Base-by-base conservation (phyloP, 768 basidiomycete genomes). In the Naganishia kalamii region DNA sequence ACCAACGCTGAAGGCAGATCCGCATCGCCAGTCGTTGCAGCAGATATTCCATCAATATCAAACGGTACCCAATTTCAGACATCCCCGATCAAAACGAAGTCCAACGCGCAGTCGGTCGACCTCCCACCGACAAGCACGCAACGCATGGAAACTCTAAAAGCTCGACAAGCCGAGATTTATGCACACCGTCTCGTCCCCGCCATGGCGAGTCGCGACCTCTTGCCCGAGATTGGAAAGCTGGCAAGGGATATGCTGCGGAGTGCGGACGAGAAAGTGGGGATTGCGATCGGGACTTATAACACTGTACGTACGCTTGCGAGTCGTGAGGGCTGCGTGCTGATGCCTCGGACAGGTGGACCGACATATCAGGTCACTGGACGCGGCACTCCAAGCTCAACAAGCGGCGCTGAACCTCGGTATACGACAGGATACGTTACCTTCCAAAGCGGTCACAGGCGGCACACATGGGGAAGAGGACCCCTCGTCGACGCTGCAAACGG, bases 291-390 rank as follows among this genome's bases (percentile, higher is more conserved):
- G n/a, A 73, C 75, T 0, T 79, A 79, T 62, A 76, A 78, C 43
- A 67, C 75, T 33, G 76, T 76, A 37, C 60, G 76, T 70, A 3
- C 6, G 10, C 19, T 60, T 25, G 12, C 6, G n/a, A 13, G 23
- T 4, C 41, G n/a, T 17, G 13, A 51, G 25, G 21, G 43, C 10
- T n/a, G n/a, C n/a, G 13, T 37, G 35, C 11, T 61, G 10, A 4
- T 59, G 10, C n/a, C 1, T 11, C 10, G 13, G 30, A 29, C 66
- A 77, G 75, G 73, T 79, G 43, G 77, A 79, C 47, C 68, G 77
- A 29, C 76, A 77, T 66, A 76, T 77, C 41, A 70, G 77, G n/a
- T 73, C 76, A 15, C 70, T 79, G 13, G 77, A 79, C 60, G 71
- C 73, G 2, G 74, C 76, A 0, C 60, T 78, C 1, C 65, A 70